Evolutionary conservation across 306 rosid species (phyloP), one percentile per base, ranked within the genome.

Genomic region (Alnus rubra): DNA sequence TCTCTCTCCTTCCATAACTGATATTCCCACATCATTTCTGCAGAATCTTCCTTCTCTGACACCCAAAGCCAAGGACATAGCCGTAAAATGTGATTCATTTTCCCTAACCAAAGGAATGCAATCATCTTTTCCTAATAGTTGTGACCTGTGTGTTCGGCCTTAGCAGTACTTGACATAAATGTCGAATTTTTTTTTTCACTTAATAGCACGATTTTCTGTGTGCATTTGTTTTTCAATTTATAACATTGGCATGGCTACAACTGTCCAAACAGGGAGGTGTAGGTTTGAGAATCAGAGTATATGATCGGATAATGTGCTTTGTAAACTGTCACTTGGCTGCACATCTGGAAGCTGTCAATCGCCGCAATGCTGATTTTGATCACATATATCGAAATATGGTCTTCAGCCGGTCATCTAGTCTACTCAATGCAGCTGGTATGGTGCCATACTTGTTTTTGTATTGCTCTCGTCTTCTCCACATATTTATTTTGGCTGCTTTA

Each of bases 271-370:
- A 95, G 99, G 99, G 98, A 80, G 99, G 99, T 69, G 99, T 96
- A 71, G 99, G 99, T 68, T 87, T 96, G 97, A 89, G 96, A 86
- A 96, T 96, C 84, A 86, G 99, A 89, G 97, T 96, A 45, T 93
- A 88, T 59, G 99, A 96, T 78, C 86, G 98, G 81, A 96, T 89
- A 88, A 93, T 96, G 89, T 96, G 98, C 91, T 96, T 96, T 88
- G 99, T 96, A 78, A 96, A 96, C 90, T 96, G 99, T 86, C 99
- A 96, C 88, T 89, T 96, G 92, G 99, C 98, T 49, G 99, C 99
- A 76, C 99, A 96, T 83, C 83, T 96, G 89, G 99, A 96, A 88
- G 99, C 98, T 48, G 91, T 96, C 56, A 96, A 88, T 84, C 92
- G 99, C 69, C 92, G 99, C 11, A 96, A 96, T 85, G 98, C 99